Base-by-base conservation (phyloP, 306 rosid genomes). In the Vigna reflexopilosa region DNA sequence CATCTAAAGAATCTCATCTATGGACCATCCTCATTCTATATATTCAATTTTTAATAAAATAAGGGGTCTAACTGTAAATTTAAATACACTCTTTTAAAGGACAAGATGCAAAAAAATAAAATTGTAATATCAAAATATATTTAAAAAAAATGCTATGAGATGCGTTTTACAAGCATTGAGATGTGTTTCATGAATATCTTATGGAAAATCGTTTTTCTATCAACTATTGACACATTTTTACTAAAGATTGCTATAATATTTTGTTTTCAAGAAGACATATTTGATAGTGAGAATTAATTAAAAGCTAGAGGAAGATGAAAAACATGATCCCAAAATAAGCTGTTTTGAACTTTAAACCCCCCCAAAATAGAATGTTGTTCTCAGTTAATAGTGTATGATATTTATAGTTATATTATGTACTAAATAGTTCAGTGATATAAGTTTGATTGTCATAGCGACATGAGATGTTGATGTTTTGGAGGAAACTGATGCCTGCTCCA, bases 401-500 rank as follows among this genome's bases (percentile, higher is more conserved):
- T 15, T 59, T 17, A 38, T 24, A 48, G 48, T 32, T 40, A 40
- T 9, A 40, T 9, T 4, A 50, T 48, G 2, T 50, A 22, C 49
- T 20, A 19, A 65, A 19, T 17, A 44, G 9, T 28, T 52, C 8
- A 6, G 10, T 15, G 67, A 73, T 42, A 73, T 42, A 7, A 69
- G 57, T 12, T 67, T 70, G 55, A 16, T 70, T 48, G 22, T 71
- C 57, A 49, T 62, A 40, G 50, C 44, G 51, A 32, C 52, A 76
- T 19, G 40, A 74, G 55, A 61, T 47, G 59, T 26, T 44, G 58
- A 24, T 59, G 17, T 56, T 67, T 51, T 54, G 15, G 10, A 50
- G 17, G 24, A 10, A 50, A 70, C 19, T 36, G 66, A 55, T 55
- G 22, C 22, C 28, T 28, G 54, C 7, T 14, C 16, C 16, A 42